Evolutionary conservation across 2,329 filamentous ascomycete species (phyloP).

Genomic region (Ilyonectria mors-panacis): DNA sequence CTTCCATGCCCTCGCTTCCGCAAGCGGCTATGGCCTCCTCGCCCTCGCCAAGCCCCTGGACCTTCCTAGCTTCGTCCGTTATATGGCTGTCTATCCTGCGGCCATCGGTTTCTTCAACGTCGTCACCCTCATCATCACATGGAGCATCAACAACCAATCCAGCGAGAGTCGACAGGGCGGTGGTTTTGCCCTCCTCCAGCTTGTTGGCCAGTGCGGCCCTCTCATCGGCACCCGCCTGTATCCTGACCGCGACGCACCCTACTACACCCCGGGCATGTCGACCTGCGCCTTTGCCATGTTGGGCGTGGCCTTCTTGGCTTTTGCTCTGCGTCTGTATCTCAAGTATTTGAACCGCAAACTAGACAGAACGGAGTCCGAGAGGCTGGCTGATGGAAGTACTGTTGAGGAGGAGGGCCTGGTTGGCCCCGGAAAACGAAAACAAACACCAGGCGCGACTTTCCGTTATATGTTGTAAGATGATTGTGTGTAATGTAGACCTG

Average conservation of each 20-base stretch:
- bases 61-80: slow-evolving; percentile 69
- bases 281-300: slow-evolving; percentile 75
- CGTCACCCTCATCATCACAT: slow-evolving; percentile 87
- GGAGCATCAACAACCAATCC: slow-evolving; percentile 89
- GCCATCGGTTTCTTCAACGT: slow-evolving; percentile 86
- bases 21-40: slow-evolving; percentile 72
- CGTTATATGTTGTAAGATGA: slow-evolving; percentile 62
- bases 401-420: slow-evolving; percentile 60
- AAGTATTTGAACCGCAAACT: slow-evolving; percentile 64
- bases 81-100: slow-evolving; percentile 84
- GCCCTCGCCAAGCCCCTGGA: slow-evolving; percentile 67
- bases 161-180: slow-evolving; percentile 78
- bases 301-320: slow-evolving; percentile 69
- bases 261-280: slow-evolving; percentile 74
- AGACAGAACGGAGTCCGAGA: slow-evolving; percentile 54
- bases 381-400: slow-evolving; percentile 36
- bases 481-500: slow-evolving; percentile 10
- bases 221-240: slow-evolving; percentile 78
- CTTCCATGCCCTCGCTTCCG: slow-evolving; percentile 77
- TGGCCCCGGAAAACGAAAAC: slow-evolving; percentile 46
- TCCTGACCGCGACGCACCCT: slow-evolving; percentile 71
- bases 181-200: slow-evolving; percentile 84
- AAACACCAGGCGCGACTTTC: slow-evolving; percentile 51
- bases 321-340: slow-evolving; percentile 68
- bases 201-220: slow-evolving; percentile 86